Percentiles rank a stretch among this genome's conserved stretches.
Evolutionary conservation across 306 rosid species (phyloP).

Genomic region (Ammopiptanthus mongolicus): DNA sequence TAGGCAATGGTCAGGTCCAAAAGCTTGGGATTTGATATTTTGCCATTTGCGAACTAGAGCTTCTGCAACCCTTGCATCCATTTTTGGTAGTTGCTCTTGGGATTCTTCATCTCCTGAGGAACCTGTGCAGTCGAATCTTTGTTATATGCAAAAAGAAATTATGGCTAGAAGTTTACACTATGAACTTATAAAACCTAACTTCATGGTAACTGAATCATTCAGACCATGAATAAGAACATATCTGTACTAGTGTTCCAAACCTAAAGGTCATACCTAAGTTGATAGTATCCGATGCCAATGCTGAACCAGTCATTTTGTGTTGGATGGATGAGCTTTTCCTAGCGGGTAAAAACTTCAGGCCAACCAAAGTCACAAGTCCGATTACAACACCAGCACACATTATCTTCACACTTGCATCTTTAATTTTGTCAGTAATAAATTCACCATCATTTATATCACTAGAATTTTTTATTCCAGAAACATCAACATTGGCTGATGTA

Average conservation of each 20-base stretch:
- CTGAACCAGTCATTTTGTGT: conserved; percentile 40
- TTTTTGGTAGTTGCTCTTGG: conserved; percentile 54
- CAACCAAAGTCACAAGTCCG: conserved; percentile 70
- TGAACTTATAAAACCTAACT: conserved; percentile 15
- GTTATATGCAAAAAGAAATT: background rate
- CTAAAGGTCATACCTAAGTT: conserved; percentile 49
- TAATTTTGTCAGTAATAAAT: conserved; percentile 54
- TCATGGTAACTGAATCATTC: background rate
- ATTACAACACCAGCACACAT: conserved; percentile 86
- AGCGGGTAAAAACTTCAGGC: conserved; percentile 63
- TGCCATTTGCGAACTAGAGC: conserved; percentile 89
- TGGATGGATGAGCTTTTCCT: conserved; percentile 38
- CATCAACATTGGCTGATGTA: conserved; percentile 34
- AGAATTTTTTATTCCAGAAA: conserved; percentile 40
- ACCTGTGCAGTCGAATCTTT: conserved; percentile 31
- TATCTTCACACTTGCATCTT: conserved; percentile 72
- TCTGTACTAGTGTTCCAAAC: background rate
- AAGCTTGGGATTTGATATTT: conserved; percentile 73
- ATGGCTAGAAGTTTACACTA: conserved; percentile 1
- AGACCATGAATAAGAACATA: background rate
- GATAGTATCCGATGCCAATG: conserved; percentile 40
- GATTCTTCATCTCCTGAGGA: conserved; percentile 42
- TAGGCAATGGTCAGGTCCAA: conserved; percentile 74
- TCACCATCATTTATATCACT: conserved; percentile 38
- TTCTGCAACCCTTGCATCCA: conserved; percentile 93